Evolutionary conservation across 805 yeast species (phyloP).

Genomic region (Metschnikowia cerradonensis): DNA sequence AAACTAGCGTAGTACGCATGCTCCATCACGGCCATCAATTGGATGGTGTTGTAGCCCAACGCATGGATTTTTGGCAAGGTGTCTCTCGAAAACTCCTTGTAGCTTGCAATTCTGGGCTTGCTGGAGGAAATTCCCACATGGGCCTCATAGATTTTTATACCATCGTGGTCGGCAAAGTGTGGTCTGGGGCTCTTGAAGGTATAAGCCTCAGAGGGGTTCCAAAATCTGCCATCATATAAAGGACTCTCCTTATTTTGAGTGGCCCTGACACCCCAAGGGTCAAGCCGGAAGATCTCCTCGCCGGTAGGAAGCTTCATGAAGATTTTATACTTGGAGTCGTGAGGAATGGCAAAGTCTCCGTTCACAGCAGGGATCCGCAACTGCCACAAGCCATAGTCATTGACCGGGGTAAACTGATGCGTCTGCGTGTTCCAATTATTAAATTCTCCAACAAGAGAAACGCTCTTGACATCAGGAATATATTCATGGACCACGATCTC

Average conservation of each 20-base stretch:
- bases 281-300: conserved; percentile 70
- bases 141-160: conserved; percentile 83
- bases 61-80: conserved; percentile 80
- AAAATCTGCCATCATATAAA: conserved; percentile 81
- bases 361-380: conserved; percentile 53
- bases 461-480: conserved; percentile 81
- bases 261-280: conserved; percentile 86
- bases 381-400: conserved; percentile 69
- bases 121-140: conserved; percentile 94
- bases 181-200: conserved; percentile 67
- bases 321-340: conserved; percentile 75
- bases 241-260: conserved; percentile 57
- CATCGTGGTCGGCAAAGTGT: conserved; percentile 32
- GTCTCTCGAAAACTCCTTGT: conserved; percentile 76
- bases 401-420: conserved; percentile 51
- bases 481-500: conserved; percentile 71
- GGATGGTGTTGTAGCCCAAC: conserved; percentile 89
- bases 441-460: conserved; percentile 87
- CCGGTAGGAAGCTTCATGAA: conserved; percentile 64
- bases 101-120: conserved; percentile 79
- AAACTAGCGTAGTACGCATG: conserved; percentile 97
- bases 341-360: conserved; percentile 67
- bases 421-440: conserved; percentile 68
- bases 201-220: conserved; percentile 71
- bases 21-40: conserved; percentile 97